Conservation (phyloP, 2,329 filamentous ascomycete genomes). For the Venturia carpophila region DNA sequence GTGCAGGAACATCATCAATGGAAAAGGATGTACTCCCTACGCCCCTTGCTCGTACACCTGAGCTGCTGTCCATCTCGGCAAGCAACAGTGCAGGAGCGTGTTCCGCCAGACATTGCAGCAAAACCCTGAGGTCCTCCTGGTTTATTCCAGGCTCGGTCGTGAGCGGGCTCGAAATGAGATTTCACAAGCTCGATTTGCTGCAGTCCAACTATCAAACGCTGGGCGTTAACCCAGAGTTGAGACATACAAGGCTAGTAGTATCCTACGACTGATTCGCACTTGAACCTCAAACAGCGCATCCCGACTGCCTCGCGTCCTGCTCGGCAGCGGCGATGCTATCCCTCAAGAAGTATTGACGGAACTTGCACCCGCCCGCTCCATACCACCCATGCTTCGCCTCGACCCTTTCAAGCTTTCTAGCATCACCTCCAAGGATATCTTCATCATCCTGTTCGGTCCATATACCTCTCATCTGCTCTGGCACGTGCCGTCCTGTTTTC, state of each 20-base stretch:
- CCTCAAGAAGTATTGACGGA: slow-evolving; percentile 3
- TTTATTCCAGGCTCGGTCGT: too few species aligned
- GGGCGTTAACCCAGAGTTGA: not conserved
- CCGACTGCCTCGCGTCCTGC: not conserved
- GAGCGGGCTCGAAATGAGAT: too few species aligned
- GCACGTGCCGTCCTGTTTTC: slow-evolving; percentile 30
- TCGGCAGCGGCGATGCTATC: slow-evolving; percentile 3
- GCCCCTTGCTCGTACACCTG: too few species aligned
- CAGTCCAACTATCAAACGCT: not conserved
- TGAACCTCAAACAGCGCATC: not conserved
- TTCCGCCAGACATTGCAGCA: too few species aligned
- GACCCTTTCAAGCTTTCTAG: slow-evolving; percentile 29
- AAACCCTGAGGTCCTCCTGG: too few species aligned
- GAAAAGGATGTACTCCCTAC: too few species aligned
- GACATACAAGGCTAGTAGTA: not conserved
- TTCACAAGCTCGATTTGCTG: not conserved
- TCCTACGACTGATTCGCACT: not conserved
- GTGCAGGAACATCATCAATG: too few species aligned
- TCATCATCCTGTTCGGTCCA: slow-evolving; percentile 42
- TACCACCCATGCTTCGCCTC: slow-evolving; percentile 39
- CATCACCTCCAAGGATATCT: slow-evolving; percentile 29
- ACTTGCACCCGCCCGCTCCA: slow-evolving; percentile 12
- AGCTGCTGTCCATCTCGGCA: too few species aligned
- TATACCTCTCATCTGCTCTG: slow-evolving; percentile 36
- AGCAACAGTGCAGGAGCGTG: too few species aligned